Evolutionary conservation across 1,284 basidiomycete genomes (phyloP).

Genomic region (Ceratobasidium sp.): DNA sequence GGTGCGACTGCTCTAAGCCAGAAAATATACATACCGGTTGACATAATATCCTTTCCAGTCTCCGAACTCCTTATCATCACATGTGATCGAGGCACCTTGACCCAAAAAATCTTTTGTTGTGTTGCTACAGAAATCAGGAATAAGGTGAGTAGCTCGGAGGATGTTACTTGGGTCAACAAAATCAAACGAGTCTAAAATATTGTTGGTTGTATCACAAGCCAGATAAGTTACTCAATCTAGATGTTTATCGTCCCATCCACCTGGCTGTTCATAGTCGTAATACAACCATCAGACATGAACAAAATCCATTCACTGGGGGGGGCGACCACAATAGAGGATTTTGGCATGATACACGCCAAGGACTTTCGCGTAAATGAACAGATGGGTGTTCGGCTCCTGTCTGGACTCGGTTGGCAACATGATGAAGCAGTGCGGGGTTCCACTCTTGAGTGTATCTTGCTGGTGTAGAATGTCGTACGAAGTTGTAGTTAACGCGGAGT

Average conservation of each 20-base stretch:
- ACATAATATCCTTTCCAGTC: conserved; percentile 50
- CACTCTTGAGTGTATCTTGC: conserved; percentile 57
- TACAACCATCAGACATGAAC: conserved; percentile 53
- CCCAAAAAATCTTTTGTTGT: background rate
- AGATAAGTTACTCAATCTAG: background rate
- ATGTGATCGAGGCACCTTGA: background rate
- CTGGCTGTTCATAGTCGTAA: conserved; percentile 30
- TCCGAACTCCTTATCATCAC: conserved; percentile 18
- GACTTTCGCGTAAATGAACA: conserved; percentile 56
- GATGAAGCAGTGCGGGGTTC: conserved; percentile 50
- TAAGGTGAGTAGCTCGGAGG: conserved; percentile 14
- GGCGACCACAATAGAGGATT: background rate
- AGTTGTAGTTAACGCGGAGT: conserved; percentile 50
- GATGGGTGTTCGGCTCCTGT: conserved; percentile 44
- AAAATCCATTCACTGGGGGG: conserved; percentile 49
- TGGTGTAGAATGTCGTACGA: conserved; percentile 54
- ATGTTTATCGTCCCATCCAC: conserved; percentile 1
- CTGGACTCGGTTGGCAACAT: conserved; percentile 51
- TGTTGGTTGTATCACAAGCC: background rate
- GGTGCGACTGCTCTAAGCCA: too few species aligned
- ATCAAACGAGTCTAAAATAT: conserved; percentile 36
- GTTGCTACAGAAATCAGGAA: background rate
- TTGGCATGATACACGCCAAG: conserved; percentile 55
- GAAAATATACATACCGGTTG: conserved; percentile 47
- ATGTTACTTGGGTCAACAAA: conserved; percentile 41